Evolutionary conservation across 805 yeast genomes (phyloP).

Genomic region (Nadsonia fulvescens): DNA sequence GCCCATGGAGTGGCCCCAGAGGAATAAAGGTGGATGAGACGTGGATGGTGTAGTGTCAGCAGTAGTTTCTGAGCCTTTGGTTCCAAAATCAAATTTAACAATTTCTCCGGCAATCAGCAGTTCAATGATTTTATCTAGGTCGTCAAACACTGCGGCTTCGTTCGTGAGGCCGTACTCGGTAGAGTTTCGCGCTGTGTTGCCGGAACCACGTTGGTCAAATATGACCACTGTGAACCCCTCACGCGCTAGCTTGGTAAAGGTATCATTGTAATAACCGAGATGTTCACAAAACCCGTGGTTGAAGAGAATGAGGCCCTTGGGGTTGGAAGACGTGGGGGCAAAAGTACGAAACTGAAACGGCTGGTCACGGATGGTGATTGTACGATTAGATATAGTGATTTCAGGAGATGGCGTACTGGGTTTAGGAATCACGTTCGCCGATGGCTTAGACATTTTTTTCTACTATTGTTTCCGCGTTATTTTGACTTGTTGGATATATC

Average conservation of each 20-base stretch:
- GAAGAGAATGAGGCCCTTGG: constrained; percentile 17
- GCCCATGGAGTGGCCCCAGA: constrained; percentile 24
- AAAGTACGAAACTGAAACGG: no score
- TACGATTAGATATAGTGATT: no score
- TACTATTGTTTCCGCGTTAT: no score
- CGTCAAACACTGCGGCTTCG: constrained; percentile 17
- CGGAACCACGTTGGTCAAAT: constrained; percentile 24
- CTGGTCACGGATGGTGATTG: no score
- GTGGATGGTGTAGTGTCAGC: no score
- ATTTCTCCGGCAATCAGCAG: constrained; percentile 4
- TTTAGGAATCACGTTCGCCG: no score
- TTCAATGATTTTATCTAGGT: constrained; percentile 17
- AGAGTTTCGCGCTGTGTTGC: constrained; percentile 15
- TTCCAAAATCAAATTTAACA: constrained; percentile 6
- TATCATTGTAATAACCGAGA: constrained; percentile 15
- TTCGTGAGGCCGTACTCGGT: constrained; percentile 18
- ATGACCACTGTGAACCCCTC: constrained; percentile 20
- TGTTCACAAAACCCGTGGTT: constrained; percentile 23
- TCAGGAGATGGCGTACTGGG: no score
- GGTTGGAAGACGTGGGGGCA: no score
- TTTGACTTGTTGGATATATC: no score
- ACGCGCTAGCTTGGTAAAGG: constrained; percentile 15
- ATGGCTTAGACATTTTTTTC: no score
- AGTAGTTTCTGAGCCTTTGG: no score
- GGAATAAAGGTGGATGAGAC: constrained; percentile 14